Evolutionary conservation across 345 rosid genomes (phyloP).

Genomic region (Gossypium thurberi): DNA sequence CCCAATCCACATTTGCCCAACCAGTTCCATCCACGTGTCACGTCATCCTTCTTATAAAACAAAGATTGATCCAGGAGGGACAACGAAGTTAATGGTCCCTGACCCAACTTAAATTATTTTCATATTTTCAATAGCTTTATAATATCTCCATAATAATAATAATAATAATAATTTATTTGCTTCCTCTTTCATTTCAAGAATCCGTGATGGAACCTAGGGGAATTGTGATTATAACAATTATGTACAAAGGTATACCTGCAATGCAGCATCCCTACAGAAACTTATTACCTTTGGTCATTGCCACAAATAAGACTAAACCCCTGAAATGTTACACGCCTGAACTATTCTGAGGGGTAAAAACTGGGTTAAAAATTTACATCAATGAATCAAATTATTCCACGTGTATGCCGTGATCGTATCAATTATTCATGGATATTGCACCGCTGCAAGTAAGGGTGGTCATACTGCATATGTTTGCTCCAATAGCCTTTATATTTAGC

Average conservation of each 20-base stretch:
- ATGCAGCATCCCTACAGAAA: not conserved
- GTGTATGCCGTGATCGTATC: not conserved
- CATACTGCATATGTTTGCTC: constrained; percentile 53
- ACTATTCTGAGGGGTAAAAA: constrained; percentile 9
- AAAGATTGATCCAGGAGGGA: not conserved
- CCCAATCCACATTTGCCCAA: constrained; percentile 50
- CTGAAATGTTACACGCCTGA: constrained; percentile 18
- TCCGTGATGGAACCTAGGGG: not conserved
- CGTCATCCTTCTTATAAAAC: constrained; percentile 18
- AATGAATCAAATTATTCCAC: constrained; percentile 6
- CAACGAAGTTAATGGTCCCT: not conserved
- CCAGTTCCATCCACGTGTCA: constrained; percentile 51
- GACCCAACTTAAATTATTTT: not conserved
- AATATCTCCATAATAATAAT: not conserved
- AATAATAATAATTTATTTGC: not conserved
- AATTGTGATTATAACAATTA: constrained; percentile 11
- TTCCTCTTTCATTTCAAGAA: constrained; percentile 5
- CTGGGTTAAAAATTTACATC: constrained; percentile 33
- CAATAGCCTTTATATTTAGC: constrained; percentile 66
- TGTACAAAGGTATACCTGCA: constrained; percentile 26
- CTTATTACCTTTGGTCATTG: constrained; percentile 22
- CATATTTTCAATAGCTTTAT: not conserved
- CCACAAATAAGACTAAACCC: constrained; percentile 24
- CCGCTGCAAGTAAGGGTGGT: constrained; percentile 45
- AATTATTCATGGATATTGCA: constrained; percentile 66